Conservation (phyloP, 805 yeast genomes). For the Candida odintsovae region DNA sequence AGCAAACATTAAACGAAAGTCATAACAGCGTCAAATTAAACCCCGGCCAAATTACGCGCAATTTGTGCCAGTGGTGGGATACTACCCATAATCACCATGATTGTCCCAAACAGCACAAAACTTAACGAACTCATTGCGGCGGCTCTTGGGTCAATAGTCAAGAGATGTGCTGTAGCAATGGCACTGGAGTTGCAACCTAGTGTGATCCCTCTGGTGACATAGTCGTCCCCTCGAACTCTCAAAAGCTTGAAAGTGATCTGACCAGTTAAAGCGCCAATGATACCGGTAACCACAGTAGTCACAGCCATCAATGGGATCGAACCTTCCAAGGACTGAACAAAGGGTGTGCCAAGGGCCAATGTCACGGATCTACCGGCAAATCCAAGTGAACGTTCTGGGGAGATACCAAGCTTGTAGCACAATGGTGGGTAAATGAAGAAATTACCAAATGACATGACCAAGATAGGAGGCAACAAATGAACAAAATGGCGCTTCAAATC, state of each 20-base stretch:
- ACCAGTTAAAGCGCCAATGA: slow-evolving; percentile 65
- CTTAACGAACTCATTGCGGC: slow-evolving; percentile 72
- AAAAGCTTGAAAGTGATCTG: slow-evolving; percentile 41
- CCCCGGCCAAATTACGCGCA: slow-evolving; percentile 42
- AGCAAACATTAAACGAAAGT: neutral
- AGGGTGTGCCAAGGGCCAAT: slow-evolving; percentile 72
- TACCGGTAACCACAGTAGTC: slow-evolving; percentile 71
- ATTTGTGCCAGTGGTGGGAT: slow-evolving; percentile 48
- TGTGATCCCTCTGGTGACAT: slow-evolving; percentile 69
- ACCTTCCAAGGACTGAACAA: slow-evolving; percentile 61
- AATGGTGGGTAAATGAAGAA: slow-evolving; percentile 68
- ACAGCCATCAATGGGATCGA: slow-evolving; percentile 71
- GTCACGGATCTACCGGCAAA: slow-evolving; percentile 79
- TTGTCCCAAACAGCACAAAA: slow-evolving; percentile 66
- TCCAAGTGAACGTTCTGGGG: slow-evolving; percentile 57
- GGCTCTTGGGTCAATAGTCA: slow-evolving; percentile 69
- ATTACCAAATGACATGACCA: slow-evolving; percentile 48
- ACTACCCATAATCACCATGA: slow-evolving; percentile 64
- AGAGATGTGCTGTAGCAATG: slow-evolving; percentile 70
- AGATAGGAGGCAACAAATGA: slow-evolving; percentile 52
- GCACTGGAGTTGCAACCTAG: slow-evolving; percentile 80
- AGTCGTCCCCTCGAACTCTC: slow-evolving; percentile 55
- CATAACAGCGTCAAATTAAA: neutral
- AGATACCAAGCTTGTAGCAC: slow-evolving; percentile 60
- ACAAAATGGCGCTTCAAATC: slow-evolving; percentile 58